Percentiles rank a stretch among this genome's conserved stretches.
phyloP scores from a whole-genome alignment of 495 filamentous ascomycete species.

The Pseudomonodictys pantanalensis region DNA sequence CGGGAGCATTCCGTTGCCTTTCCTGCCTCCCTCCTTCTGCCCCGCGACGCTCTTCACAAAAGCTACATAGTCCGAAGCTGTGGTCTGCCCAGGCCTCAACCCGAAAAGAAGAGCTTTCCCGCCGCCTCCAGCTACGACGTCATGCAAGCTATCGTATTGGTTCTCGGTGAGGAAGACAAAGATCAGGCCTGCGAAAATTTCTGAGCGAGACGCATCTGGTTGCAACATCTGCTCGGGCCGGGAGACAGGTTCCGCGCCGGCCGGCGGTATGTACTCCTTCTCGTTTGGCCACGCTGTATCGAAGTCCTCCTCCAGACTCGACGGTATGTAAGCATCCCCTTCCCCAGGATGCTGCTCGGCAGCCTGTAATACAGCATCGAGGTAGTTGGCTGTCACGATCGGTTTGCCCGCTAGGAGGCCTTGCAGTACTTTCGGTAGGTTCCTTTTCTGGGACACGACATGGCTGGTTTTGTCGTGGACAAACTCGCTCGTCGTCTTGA shows the following conservation, averaged over 20 bases:
- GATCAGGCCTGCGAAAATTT: conserved; percentile 80
- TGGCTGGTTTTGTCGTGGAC: conserved; percentile 72
- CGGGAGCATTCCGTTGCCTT: conserved; percentile 57
- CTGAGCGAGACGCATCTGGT: conserved; percentile 62
- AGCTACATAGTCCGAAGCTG: conserved; percentile 69
- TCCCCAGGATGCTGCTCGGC: conserved; percentile 51
- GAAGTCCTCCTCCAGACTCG: conserved; percentile 79
- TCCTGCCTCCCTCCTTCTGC: conserved; percentile 52
- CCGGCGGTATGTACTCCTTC: conserved; percentile 65
- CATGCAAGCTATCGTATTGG: conserved; percentile 76
- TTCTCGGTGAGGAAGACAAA: conserved; percentile 79
- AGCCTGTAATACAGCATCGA: conserved; percentile 56
- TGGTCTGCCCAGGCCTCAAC: conserved; percentile 62
- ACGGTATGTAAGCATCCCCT: conserved; percentile 47
- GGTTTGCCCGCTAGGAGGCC: conserved; percentile 71
- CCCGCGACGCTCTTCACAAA: conserved; percentile 75
- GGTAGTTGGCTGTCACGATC: conserved; percentile 74
- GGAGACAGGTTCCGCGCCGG: conserved; percentile 68
- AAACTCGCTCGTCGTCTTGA: conserved; percentile 77
- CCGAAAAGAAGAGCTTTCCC: conserved; percentile 75
- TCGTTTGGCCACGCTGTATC: conserved; percentile 77
- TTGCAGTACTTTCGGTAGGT: conserved; percentile 43
- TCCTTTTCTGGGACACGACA: conserved; percentile 83
- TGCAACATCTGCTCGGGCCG: conserved; percentile 62
- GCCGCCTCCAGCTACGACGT: conserved; percentile 70